Evolutionary conservation across 495 filamentous ascomycete genomes (phyloP).

Genomic region (Daldinia decipiens): DNA sequence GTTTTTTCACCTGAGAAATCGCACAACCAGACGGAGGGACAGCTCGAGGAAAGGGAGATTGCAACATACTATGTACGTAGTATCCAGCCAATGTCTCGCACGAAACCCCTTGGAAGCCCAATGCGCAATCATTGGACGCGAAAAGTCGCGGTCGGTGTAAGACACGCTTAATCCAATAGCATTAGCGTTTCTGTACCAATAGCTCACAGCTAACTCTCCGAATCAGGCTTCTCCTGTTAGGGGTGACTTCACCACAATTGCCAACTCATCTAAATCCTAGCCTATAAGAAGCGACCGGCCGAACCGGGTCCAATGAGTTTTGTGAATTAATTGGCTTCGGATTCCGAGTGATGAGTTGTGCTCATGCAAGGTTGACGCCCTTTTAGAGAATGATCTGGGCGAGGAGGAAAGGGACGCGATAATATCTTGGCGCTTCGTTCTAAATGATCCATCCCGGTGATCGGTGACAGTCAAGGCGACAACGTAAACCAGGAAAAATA

Average conservation of each 20-base stretch:
- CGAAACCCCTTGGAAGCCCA: constrained; percentile 11
- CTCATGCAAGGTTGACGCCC: constrained; percentile 36
- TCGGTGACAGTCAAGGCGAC: constrained; percentile 9
- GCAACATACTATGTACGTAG: background rate
- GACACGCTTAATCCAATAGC: constrained; percentile 35
- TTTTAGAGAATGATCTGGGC: constrained; percentile 23
- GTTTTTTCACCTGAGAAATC: background rate
- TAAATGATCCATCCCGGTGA: constrained; percentile 24
- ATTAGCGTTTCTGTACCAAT: constrained; percentile 34
- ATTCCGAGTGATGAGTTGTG: constrained; percentile 43
- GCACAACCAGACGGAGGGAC: constrained; percentile 7
- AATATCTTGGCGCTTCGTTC: constrained; percentile 30
- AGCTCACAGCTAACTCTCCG: constrained; percentile 30
- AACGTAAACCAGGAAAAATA: background rate
- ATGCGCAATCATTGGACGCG: constrained; percentile 29
- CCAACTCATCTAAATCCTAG: constrained; percentile 42
- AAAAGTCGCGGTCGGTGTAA: constrained; percentile 37
- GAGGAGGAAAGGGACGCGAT: constrained; percentile 21
- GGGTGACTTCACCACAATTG: constrained; percentile 40
- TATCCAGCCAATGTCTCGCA: constrained; percentile 15
- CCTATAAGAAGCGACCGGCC: constrained; percentile 37
- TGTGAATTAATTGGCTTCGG: constrained; percentile 37
- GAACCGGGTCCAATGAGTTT: constrained; percentile 31
- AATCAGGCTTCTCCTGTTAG: constrained; percentile 36
- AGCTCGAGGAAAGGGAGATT: constrained; percentile 12